Evolutionary conservation across 2,329 filamentous ascomycete species (phyloP).

Genomic region (Stachybotrys echinatus): DNA sequence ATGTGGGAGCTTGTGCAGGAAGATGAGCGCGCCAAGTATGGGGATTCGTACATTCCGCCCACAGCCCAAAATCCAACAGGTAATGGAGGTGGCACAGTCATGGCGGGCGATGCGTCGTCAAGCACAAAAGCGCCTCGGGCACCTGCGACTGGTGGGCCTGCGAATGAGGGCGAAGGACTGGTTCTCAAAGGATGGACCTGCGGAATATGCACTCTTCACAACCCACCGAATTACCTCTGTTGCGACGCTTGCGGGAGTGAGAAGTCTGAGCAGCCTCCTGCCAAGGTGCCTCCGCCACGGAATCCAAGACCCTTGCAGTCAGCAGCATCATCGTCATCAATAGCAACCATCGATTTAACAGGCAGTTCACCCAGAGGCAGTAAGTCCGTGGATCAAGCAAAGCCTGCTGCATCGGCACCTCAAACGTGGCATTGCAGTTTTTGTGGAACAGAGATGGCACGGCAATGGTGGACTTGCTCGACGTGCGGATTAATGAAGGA

Average conservation of each 20-base stretch:
- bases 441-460: slow-evolving; percentile 47
- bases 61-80: slow-evolving; percentile 48
- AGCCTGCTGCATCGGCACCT: slow-evolving; percentile 10
- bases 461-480: slow-evolving; percentile 53
- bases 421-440: slow-evolving; percentile 46
- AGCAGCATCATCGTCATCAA: slow-evolving; percentile 6
- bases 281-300: slow-evolving; percentile 5
- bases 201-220: slow-evolving; percentile 50
- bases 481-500: slow-evolving; percentile 51
- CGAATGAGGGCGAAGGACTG: slow-evolving; percentile 10
- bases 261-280: slow-evolving; percentile 19
- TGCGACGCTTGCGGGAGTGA: slow-evolving; percentile 53
- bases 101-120: slow-evolving; percentile 10
- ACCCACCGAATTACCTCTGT: slow-evolving; percentile 41
- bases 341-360: slow-evolving; percentile 29
- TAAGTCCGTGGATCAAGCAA: neutral
- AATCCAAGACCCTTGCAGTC: slow-evolving; percentile 10
- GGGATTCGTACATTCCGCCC: slow-evolving; percentile 44
- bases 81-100: slow-evolving; percentile 27
- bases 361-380: slow-evolving; percentile 17
- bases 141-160: neutral
- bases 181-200: slow-evolving; percentile 42
- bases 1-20: slow-evolving; percentile 83
- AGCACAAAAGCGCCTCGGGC: slow-evolving; percentile 6
- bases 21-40: slow-evolving; percentile 56